These are phyloP conservation scores for Coelastrella sp. DNA, from an alignment of 139 green algal genomes.

Conservation along the genomic window DNA sequence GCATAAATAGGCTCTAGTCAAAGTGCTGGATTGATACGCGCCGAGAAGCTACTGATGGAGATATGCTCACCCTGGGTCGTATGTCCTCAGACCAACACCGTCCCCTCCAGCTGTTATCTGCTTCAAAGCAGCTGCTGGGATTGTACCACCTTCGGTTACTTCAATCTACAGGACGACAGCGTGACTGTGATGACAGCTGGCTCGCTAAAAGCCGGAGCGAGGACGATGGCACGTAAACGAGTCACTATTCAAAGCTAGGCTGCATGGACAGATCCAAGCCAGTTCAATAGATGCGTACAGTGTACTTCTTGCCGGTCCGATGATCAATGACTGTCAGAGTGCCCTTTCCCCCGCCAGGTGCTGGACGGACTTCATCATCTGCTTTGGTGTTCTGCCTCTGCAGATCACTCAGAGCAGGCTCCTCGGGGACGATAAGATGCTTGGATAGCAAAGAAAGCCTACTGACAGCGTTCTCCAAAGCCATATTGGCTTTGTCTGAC, in stretches of 20 bases:
- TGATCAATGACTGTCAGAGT: slow-evolving; percentile 88
- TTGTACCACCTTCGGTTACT: slow-evolving; percentile 88
- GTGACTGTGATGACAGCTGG: background rate
- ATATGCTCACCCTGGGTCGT: slow-evolving; percentile 82
- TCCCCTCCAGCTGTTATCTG: slow-evolving; percentile 93
- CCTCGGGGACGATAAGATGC: background rate
- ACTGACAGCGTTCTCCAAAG: background rate
- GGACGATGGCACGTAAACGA: background rate
- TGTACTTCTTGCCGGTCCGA: slow-evolving; percentile 92
- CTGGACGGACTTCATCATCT: slow-evolving; percentile 54
- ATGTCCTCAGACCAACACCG: slow-evolving; percentile 86
- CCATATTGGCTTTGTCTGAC: background rate
- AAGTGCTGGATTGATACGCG: too few relatives aligned
- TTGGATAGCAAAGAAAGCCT: slow-evolving; percentile 25
- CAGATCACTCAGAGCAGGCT: background rate
- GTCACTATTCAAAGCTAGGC: background rate
- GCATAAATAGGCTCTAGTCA: too few relatives aligned
- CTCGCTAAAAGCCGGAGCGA: background rate
- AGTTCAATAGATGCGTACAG: slow-evolving; percentile 49
- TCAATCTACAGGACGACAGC: slow-evolving; percentile 61
- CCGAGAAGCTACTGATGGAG: background rate
- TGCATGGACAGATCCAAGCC: background rate
- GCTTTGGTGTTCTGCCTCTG: slow-evolving; percentile 20
- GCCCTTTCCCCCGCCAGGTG: slow-evolving; percentile 71
- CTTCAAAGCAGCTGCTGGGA: slow-evolving; percentile 90